Percentiles rank a stretch among this genome's conserved stretches.
phyloP scores from a whole-genome alignment of 1,139 yeast genomes.

The Suhomyces coccinellae region DNA sequence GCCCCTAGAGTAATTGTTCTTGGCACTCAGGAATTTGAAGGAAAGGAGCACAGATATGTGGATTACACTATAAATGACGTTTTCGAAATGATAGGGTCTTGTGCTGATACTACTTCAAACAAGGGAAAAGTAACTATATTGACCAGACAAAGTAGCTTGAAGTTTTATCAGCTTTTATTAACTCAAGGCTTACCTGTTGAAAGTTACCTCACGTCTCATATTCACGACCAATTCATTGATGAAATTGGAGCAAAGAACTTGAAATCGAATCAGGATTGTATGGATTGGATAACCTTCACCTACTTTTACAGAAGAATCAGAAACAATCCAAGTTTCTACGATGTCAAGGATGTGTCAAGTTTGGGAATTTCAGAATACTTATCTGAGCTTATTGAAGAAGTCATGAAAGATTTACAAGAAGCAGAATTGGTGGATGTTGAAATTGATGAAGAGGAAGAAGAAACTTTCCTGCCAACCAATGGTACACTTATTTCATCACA shows the following conservation, averaged over 20 bases:
- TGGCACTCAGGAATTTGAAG: conserved; percentile 76
- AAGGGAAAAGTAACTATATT: conserved; percentile 49
- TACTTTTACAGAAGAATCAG: conserved; percentile 79
- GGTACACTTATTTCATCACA: conserved; percentile 77
- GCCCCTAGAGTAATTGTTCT: conserved; percentile 59
- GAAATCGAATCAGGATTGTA: conserved; percentile 74
- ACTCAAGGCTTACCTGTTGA: conserved; percentile 81
- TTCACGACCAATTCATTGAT: conserved; percentile 67
- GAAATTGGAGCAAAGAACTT: conserved; percentile 73
- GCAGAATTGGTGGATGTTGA: conserved; percentile 60
- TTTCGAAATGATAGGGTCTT: conserved; percentile 73
- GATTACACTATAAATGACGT: conserved; percentile 69
- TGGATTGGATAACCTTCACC: conserved; percentile 87
- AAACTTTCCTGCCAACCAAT: conserved; percentile 58
- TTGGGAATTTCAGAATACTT: conserved; percentile 75
- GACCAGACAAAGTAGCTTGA: conserved; percentile 56
- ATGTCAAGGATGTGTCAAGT: conserved; percentile 61
- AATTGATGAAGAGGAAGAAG: conserved; percentile 38
- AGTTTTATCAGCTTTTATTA: conserved; percentile 71
- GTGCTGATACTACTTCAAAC: conserved; percentile 29
- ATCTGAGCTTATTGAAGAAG: conserved; percentile 79
- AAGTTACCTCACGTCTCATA: conserved; percentile 58
- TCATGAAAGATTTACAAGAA: conserved; percentile 62
- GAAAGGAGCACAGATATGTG: conserved; percentile 65
- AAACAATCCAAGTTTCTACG: conserved; percentile 87